Evolutionary conservation across 2,329 filamentous ascomycete species (phyloP).

Genomic region (Diaporthe citriasiana): DNA sequence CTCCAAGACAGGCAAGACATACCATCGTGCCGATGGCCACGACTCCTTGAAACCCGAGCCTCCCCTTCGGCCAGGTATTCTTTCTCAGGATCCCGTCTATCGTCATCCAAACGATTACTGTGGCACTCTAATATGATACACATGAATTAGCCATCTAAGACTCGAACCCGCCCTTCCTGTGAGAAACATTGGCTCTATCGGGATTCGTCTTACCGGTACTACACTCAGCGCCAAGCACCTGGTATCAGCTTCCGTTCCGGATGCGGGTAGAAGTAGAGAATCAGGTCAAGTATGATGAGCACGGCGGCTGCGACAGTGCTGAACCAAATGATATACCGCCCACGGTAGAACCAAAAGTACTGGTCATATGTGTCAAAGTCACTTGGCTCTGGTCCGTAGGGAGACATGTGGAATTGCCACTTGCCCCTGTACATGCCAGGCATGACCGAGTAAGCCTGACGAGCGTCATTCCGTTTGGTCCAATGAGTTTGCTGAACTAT

Average conservation of each 20-base stretch:
- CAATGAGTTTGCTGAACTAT: slow-evolving; percentile 5
- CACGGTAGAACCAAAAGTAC: slow-evolving; percentile 5
- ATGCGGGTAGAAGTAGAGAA: neutral
- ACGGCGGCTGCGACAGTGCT: neutral
- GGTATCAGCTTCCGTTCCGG: neutral
- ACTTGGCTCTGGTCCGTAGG: neutral
- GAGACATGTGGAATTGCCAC: neutral
- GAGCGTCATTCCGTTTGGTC: slow-evolving; percentile 3
- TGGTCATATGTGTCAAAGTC: slow-evolving; percentile 5
- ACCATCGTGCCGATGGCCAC: neutral
- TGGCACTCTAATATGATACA: neutral
- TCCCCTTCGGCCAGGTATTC: neutral
- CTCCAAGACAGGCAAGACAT: neutral
- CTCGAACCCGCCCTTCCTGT: too few relatives aligned
- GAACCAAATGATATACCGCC: slow-evolving; percentile 7
- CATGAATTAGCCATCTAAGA: neutral
- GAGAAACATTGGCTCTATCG: neutral
- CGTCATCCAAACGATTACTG: neutral
- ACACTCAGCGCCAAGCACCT: neutral
- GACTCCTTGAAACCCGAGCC: slow-evolving; percentile 2
- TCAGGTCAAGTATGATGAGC: neutral
- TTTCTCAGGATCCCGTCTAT: neutral
- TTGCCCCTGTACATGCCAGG: slow-evolving; percentile 12
- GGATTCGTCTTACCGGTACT: neutral
- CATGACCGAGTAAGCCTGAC: neutral